Conservation (phyloP, 73 alveolate genomes). For the Diophrys appendiculata region DNA sequence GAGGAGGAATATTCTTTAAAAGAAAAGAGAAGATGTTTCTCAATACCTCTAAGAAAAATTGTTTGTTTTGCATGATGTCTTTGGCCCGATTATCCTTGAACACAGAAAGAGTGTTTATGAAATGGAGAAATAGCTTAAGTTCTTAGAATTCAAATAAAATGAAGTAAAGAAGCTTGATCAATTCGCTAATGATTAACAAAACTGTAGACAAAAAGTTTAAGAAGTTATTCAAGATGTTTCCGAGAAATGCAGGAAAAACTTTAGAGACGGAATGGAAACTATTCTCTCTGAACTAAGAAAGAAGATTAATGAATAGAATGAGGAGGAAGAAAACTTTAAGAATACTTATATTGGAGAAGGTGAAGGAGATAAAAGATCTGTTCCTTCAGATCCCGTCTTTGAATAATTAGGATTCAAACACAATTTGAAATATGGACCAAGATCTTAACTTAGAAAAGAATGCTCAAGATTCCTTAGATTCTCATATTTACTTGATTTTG, state of each 20-base stretch:
- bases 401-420: slow-evolving; percentile 80
- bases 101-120: slow-evolving; percentile 66
- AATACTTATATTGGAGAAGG: slow-evolving; percentile 30
- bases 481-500: slow-evolving; percentile 77
- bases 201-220: slow-evolving; percentile 54
- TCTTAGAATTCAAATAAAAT: slow-evolving; percentile 65
- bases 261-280: slow-evolving; percentile 67
- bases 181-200: slow-evolving; percentile 56
- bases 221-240: slow-evolving; percentile 60
- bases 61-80: slow-evolving; percentile 64
- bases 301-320: slow-evolving; percentile 61
- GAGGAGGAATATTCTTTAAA: slow-evolving; percentile 73
- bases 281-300: slow-evolving; percentile 73
- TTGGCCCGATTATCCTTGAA: slow-evolving; percentile 66
- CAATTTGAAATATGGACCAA: slow-evolving; percentile 73
- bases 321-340: slow-evolving; percentile 61
- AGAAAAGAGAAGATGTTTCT: slow-evolving; percentile 67
- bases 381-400: slow-evolving; percentile 45
- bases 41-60: slow-evolving; percentile 69
- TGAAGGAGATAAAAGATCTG: slow-evolving; percentile 36
- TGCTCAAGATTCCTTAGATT: slow-evolving; percentile 78
- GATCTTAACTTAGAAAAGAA: slow-evolving; percentile 74
- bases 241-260: slow-evolving; percentile 66
- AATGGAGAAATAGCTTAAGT: slow-evolving; percentile 66
- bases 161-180: slow-evolving; percentile 62